Evolutionary conservation across 768 basidiomycete genomes (phyloP).

Genomic region (Crucibulum laeve): DNA sequence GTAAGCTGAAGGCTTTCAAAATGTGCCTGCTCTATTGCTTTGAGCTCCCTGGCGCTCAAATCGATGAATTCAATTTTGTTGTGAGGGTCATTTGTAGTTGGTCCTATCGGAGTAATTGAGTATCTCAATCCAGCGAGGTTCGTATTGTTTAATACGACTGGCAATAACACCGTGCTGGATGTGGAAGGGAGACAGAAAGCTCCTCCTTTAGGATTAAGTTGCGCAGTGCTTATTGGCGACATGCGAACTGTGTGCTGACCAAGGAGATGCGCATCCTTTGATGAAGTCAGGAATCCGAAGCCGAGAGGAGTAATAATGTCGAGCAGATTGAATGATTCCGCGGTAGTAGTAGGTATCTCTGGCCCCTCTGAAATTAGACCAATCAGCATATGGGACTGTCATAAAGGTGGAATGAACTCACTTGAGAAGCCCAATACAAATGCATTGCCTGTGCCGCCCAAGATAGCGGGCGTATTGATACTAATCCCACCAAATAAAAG

Average conservation of each 20-base stretch:
- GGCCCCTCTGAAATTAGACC: conserved; percentile 20
- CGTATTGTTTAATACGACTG: conserved; percentile 89
- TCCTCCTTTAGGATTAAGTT: conserved; percentile 71
- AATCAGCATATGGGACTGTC: not conserved
- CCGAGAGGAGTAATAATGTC: conserved; percentile 45
- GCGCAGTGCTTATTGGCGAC: conserved; percentile 91
- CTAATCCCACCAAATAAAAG: conserved; percentile 70
- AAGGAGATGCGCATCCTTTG: conserved; percentile 58
- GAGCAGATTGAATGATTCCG: conserved; percentile 42
- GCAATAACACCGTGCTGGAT: conserved; percentile 59
- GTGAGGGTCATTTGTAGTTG: conserved; percentile 30
- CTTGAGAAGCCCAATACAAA: conserved; percentile 18
- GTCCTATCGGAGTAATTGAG: conserved; percentile 62
- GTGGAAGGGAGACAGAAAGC: conserved; percentile 69
- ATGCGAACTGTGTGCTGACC: conserved; percentile 91
- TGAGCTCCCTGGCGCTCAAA: conserved; percentile 59
- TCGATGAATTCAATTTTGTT: conserved; percentile 51
- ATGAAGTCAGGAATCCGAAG: conserved; percentile 44
- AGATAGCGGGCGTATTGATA: conserved; percentile 34
- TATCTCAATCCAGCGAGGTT: conserved; percentile 68
- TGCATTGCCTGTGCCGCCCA: conserved; percentile 6
- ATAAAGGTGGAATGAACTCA: conserved; percentile 16
- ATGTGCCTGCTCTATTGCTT: conserved; percentile 58
- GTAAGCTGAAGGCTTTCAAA: conserved; percentile 44
- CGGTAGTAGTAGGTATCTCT: conserved; percentile 37